Conservation (phyloP, 1,139 yeast genomes). For the Petasospora rhodanensis region DNA sequence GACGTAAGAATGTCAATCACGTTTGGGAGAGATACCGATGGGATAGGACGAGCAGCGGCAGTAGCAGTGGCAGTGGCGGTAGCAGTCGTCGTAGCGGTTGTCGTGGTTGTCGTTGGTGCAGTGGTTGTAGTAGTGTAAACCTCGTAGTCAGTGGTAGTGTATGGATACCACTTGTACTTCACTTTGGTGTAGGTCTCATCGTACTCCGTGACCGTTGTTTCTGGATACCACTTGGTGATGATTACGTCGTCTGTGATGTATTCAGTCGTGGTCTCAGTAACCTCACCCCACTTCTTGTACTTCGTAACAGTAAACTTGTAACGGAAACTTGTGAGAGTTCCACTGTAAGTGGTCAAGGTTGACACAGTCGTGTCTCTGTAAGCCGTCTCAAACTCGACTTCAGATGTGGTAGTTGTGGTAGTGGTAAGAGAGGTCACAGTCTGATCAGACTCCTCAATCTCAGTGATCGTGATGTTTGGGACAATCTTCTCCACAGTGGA, state of each 20-base stretch:
- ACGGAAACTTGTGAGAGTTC: constrained; percentile 20
- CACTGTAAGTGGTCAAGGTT: constrained; percentile 16
- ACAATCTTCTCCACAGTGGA: constrained; percentile 18
- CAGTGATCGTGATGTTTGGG: constrained; percentile 18
- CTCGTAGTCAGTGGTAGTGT: constrained; percentile 18
- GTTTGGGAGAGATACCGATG: constrained; percentile 13
- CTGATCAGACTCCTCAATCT: constrained; percentile 21
- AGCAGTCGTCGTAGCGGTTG: constrained; percentile 11
- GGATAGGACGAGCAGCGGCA: constrained; percentile 7
- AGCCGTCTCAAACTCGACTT: constrained; percentile 15
- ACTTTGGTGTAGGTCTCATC: constrained; percentile 20
- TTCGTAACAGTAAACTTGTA: constrained; percentile 15
- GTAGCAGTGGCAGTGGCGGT: constrained; percentile 7
- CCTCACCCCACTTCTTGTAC: constrained; percentile 14
- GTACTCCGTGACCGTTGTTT: constrained; percentile 20
- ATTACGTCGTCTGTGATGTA: constrained; percentile 14
- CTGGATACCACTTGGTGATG: constrained; percentile 22
- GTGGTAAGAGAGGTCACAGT: constrained; percentile 13
- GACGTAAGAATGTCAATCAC: constrained; percentile 1
- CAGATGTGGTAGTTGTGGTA: constrained; percentile 14
- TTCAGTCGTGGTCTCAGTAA: constrained; percentile 17
- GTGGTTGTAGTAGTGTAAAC: constrained; percentile 1
- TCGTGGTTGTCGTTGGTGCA: constrained; percentile 6
- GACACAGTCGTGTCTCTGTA: constrained; percentile 15
- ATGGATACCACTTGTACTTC: constrained; percentile 20